Evolutionary conservation across 345 rosid genomes (phyloP), one percentile per base, ranked within the genome.

Genomic region (Citrus hindsii): DNA sequence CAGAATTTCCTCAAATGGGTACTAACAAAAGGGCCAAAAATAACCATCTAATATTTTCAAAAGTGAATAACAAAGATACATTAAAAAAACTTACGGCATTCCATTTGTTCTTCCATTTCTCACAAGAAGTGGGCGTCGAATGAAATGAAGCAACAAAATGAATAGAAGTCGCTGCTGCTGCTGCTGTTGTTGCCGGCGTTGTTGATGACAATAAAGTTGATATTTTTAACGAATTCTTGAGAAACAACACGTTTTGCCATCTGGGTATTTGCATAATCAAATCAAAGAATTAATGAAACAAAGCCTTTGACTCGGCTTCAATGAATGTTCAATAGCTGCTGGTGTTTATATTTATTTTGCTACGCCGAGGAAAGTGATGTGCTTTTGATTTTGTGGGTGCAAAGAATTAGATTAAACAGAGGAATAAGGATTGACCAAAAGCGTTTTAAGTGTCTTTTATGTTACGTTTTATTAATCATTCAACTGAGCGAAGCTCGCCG

Each of bases 61-160:
- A 7, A 35, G 56, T 33, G 40, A 8, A 53, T 37, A 24, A 42
- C 27, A 33, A 77, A 55, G 51, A 9, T 13, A 55, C 35, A 19
- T 16, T 7, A 35, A 12, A 69, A 5, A 19, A 42, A 80, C 91
- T 86, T 68, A 90, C 94, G 10, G 70, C 55, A 35, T 76, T 79
- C 87, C 83, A 84, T 72, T 87, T 86, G 72, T 55, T 83, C 84
- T 82, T 91, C 92, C 91, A 77, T 76, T 86, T 88, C 56, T 87
- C 85, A 10, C 65, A 76, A 4, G 84, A 12, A 33, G 67, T 14
- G 27, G 90, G 82, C 28, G 93, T 87, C 42, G 92, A 87, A 87
- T 90, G 95, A 79, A 91, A 79, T 6, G 80, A 83, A 74, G 88
- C 83, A 74, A 64, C 28, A 35, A 3, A 71, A 62, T 33, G 72